Evolutionary conservation across 2,329 filamentous ascomycete species (phyloP).

Genomic region (Pyricularia sp.): DNA sequence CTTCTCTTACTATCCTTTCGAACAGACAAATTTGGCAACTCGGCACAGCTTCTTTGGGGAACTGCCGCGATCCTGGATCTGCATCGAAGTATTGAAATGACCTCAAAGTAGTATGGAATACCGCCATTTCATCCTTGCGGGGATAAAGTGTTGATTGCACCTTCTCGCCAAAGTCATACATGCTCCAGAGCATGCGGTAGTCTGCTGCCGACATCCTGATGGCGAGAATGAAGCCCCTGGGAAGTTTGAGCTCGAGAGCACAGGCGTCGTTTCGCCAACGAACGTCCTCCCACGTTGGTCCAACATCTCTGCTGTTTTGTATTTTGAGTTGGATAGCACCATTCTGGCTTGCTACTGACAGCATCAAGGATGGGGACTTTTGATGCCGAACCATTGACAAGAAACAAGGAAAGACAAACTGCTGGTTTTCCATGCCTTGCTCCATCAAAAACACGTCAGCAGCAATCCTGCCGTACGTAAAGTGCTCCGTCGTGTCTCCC

Average conservation of each 20-base stretch:
- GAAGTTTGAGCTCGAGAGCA: conserved; percentile 59
- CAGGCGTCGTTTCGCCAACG: conserved; percentile 64
- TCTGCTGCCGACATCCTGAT: conserved; percentile 67
- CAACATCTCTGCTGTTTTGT: conserved; percentile 55
- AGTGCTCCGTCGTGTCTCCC: conserved; percentile 62
- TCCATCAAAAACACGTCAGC: conserved; percentile 69
- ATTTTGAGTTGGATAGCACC: conserved; percentile 68
- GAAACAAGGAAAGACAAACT: conserved; percentile 62
- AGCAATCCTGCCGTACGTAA: conserved; percentile 71
- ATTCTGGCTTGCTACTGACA: conserved; percentile 71
- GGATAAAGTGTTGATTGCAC: conserved; percentile 63
- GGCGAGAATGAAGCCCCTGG: conserved; percentile 65
- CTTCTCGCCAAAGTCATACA: conserved; percentile 76
- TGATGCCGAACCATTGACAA: conserved; percentile 66
- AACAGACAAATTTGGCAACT: conserved; percentile 68
- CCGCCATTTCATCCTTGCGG: conserved; percentile 57
- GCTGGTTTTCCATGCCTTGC: conserved; percentile 57
- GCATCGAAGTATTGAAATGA: conserved; percentile 77
- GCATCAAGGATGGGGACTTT: conserved; percentile 59
- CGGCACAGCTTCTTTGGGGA: conserved; percentile 65
- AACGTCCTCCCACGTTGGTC: conserved; percentile 73
- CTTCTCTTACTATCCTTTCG: conserved; percentile 58
- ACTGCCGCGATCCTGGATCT: conserved; percentile 57
- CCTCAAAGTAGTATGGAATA: conserved; percentile 60
- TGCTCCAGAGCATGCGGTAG: conserved; percentile 69